Base-by-base conservation (phyloP, 768 basidiomycete genomes). In the Mycena kentingensis region DNA sequence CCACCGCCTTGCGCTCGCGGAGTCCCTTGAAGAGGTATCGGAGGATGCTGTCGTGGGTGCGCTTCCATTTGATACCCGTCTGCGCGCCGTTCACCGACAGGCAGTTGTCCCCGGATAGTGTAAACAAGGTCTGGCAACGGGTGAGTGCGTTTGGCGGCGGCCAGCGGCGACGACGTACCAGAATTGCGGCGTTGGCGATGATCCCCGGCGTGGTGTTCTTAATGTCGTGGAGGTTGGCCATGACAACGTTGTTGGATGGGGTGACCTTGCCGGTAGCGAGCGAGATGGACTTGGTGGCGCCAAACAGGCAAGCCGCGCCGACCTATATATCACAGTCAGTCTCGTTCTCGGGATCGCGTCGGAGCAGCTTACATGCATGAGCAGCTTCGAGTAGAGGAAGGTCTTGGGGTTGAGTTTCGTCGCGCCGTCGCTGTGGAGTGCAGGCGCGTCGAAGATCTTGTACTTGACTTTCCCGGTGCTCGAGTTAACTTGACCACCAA, bases 311-410 rank as follows among this genome's bases (percentile, higher is more conserved):
- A 7, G 42, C 42, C 11, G 26, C 42, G 13, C 8, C 42, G 19
- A 44, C 26, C 42, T 44, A 24, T 7, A 28, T 10, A 6, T 15
- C 8, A 8, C 26, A 28, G 19, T 10, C n/a, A n/a, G n/a, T n/a
- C n/a, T n/a, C 26, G 7, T 15, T 44, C 8, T 26, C 10, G 24
- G 7, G 13, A 19, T 7, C 13, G 7, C 10, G 13, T 26, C 8
- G 8, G 15, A 39, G 15, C n/a, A n/a, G n/a, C n/a, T 44, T 44
- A 44, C 42, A 44, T 44, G 42, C 42, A 44, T 44, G 26, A 44
- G 6, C 15, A 44, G 42, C 26, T 44, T 44, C 6, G 22, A 25
- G 22, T 44, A 6, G 10, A 44, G 42, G 26, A 44, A 44, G 10
- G 42, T 44, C 19, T 44, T 19, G 8, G 37, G 11, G 21, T 39